Conservation (phyloP, 2,329 filamentous ascomycete genomes). For the Fusarium palustre region DNA sequence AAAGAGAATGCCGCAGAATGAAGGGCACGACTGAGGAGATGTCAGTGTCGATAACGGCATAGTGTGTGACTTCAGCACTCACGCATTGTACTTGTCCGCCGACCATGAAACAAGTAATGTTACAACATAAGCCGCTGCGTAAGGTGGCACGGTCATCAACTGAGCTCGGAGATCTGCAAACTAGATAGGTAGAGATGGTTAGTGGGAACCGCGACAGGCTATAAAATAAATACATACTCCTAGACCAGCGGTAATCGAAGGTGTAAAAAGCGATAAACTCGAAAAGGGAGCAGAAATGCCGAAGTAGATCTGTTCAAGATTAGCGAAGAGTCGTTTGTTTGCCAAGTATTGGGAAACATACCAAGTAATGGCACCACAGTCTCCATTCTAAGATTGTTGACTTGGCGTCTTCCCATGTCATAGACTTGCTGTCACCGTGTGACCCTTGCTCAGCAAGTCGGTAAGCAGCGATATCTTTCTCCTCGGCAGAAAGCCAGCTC, state of each 20-base stretch:
- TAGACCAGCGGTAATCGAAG: slow-evolving; percentile 66
- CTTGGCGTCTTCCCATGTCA: slow-evolving; percentile 74
- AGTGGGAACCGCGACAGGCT: slow-evolving; percentile 4
- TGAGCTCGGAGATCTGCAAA: slow-evolving; percentile 61
- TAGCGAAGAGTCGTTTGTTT: neutral
- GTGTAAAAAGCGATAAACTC: slow-evolving; percentile 68
- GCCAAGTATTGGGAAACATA: neutral
- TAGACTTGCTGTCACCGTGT: slow-evolving; percentile 67
- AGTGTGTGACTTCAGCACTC: neutral
- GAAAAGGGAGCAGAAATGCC: slow-evolving; percentile 65
- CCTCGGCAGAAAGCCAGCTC: slow-evolving; percentile 66
- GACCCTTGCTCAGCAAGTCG: slow-evolving; percentile 51
- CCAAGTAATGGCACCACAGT: slow-evolving; percentile 73
- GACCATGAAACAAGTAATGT: slow-evolving; percentile 62
- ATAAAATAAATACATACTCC: slow-evolving; percentile 37
- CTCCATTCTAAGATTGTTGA: slow-evolving; percentile 72
- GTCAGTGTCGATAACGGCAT: neutral
- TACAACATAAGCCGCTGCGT: slow-evolving; percentile 64
- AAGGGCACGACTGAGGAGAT: slow-evolving; percentile 47
- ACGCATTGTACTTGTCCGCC: slow-evolving; percentile 67
- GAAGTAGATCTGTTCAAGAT: slow-evolving; percentile 53
- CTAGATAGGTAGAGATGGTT: slow-evolving; percentile 4
- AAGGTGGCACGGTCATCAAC: slow-evolving; percentile 72
- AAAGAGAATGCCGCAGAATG: slow-evolving; percentile 56
- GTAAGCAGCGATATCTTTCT: slow-evolving; percentile 63